A percentile compares a stretch with the other conserved stretches of the same genome.
phyloP scores from a whole-genome alignment of 331 rosid genomes.

The Prunus yedoensis region DNA sequence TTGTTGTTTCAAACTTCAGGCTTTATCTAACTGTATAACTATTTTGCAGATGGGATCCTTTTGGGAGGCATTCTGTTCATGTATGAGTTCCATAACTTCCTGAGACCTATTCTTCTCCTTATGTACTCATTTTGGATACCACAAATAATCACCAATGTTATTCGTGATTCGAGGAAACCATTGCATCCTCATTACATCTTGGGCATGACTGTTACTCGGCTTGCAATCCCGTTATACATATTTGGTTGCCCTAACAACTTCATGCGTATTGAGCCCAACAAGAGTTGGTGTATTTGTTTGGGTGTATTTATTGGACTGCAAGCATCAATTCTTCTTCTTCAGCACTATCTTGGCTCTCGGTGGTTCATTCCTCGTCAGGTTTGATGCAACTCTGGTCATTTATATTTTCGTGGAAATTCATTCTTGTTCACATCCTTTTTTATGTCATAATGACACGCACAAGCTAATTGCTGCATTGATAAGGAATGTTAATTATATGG shows the following conservation, averaged over 20 bases:
- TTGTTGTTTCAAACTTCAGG: constrained; percentile 22
- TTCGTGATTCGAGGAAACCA: constrained; percentile 92
- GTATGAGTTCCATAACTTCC: constrained; percentile 86
- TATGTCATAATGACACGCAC: background rate
- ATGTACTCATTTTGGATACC: constrained; percentile 91
- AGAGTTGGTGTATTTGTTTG: constrained; percentile 74
- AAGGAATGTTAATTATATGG: background rate
- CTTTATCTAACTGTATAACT: background rate
- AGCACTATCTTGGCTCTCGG: constrained; percentile 93
- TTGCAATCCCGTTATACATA: constrained; percentile 77
- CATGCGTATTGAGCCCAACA: constrained; percentile 83
- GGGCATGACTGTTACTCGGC: constrained; percentile 79
- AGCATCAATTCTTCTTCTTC: constrained; percentile 78
- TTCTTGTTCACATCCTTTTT: background rate
- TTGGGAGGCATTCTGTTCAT: constrained; percentile 90
- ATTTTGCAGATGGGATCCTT: constrained; percentile 88
- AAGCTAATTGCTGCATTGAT: background rate
- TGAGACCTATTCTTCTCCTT: constrained; percentile 77
- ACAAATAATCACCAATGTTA: constrained; percentile 76
- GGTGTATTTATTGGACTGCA: constrained; percentile 60
- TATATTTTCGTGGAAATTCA: constrained; percentile 7
- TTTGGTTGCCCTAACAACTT: constrained; percentile 95
- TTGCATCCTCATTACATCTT: constrained; percentile 87
- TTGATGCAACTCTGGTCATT: constrained; percentile 18
- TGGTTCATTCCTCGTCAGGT: constrained; percentile 99